Evolutionary conservation across 768 basidiomycete species (phyloP).

Genomic region (Hericium erinaceus): DNA sequence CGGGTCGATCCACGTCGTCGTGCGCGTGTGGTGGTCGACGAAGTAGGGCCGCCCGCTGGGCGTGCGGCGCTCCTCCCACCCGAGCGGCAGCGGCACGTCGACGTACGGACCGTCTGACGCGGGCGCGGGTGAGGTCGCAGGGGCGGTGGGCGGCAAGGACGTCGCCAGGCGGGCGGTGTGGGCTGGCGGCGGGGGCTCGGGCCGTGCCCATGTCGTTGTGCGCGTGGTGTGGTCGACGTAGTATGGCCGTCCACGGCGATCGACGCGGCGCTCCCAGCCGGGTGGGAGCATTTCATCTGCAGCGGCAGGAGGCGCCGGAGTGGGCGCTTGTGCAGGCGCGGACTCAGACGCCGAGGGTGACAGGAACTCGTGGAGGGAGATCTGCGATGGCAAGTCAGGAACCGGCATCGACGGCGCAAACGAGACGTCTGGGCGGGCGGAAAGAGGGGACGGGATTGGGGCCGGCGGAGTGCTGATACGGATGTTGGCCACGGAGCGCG

Average conservation of each 20-base stretch:
- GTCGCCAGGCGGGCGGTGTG: slow-evolving; percentile 6
- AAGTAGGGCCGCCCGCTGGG: slow-evolving; percentile 77
- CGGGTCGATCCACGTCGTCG: slow-evolving; percentile 90
- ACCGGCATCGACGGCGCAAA: not conserved
- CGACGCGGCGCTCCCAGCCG: slow-evolving; percentile 79
- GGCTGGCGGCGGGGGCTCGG: slow-evolving; percentile 19
- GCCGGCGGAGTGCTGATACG: not conserved
- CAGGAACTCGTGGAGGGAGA: not conserved
- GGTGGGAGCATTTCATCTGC: slow-evolving; percentile 62
- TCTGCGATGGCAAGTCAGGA: not conserved
- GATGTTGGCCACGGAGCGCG: not conserved
- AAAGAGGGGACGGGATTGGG: not conserved
- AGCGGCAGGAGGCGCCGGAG: slow-evolving; percentile 12
- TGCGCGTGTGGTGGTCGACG: slow-evolving; percentile 71
- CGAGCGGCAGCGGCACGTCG: slow-evolving; percentile 70
- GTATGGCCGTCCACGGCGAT: slow-evolving; percentile 64
- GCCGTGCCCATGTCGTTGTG: slow-evolving; percentile 74
- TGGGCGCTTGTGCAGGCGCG: slow-evolving; percentile 1
- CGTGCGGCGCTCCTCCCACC: slow-evolving; percentile 89
- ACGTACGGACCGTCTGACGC: slow-evolving; percentile 30
- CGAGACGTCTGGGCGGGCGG: not conserved
- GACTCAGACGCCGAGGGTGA: not conserved
- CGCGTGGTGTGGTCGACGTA: slow-evolving; percentile 84
- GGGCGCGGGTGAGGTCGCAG: slow-evolving; percentile 10
- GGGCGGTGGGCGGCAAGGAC: slow-evolving; percentile 8